Evolutionary conservation across 306 rosid species (phyloP).

Genomic region (Cucumis melo): DNA sequence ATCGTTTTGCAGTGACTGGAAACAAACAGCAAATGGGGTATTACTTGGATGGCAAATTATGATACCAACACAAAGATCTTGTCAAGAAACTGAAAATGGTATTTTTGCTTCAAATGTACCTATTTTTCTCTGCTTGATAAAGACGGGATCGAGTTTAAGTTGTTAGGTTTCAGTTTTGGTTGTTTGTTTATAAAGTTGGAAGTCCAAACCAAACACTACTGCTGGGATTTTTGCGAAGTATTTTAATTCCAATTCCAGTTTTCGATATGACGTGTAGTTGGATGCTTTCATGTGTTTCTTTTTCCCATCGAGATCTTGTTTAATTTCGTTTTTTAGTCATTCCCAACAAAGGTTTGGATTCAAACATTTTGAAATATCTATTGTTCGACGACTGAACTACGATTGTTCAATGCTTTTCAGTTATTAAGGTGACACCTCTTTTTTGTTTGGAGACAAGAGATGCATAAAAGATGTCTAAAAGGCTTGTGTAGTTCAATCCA

Average conservation of each 20-base stretch:
- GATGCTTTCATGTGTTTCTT: not conserved
- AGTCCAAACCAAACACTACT: not conserved
- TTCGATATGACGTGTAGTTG: not conserved
- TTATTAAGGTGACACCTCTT: not conserved
- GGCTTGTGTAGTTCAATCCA: not conserved
- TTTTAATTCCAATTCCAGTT: constrained; percentile 6
- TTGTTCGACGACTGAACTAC: not conserved
- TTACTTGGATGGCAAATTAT: not conserved
- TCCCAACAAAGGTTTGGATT: not conserved
- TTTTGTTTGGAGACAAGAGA: not conserved
- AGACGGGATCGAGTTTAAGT: not conserved
- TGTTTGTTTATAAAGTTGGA: constrained; percentile 1
- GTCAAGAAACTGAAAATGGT: constrained; percentile 5
- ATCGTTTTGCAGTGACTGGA: not conserved
- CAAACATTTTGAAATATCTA: not conserved
- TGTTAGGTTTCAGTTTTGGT: not conserved
- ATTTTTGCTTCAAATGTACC: not conserved
- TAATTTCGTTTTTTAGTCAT: not conserved
- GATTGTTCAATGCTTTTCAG: not conserved
- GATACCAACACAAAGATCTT: not conserved
- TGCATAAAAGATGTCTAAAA: not conserved
- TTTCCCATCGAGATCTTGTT: not conserved
- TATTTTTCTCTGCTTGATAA: not conserved
- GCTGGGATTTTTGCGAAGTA: constrained; percentile 2
- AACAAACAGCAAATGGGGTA: constrained; percentile 1